Evolutionary conservation across 208 protist genomes (phyloP).

Genomic region (Leishmania arabica): DNA sequence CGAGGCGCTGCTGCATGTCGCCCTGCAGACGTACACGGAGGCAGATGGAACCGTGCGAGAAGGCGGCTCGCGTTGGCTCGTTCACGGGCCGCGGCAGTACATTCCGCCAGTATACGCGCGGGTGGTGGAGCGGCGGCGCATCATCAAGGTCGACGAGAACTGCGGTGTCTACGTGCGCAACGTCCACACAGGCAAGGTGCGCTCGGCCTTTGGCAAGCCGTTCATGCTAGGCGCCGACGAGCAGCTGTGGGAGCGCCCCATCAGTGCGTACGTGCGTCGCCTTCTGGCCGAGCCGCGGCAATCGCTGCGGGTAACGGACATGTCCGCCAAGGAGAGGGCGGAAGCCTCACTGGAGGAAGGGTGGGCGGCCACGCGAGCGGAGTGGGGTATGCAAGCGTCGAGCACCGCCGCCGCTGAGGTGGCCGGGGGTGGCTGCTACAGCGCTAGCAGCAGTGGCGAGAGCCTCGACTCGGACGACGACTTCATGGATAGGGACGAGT

Average conservation of each 20-base stretch:
- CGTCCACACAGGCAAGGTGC: conserved; percentile 74
- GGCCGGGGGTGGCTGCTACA: not conserved
- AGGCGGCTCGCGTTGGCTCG: conserved; percentile 91
- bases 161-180: conserved; percentile 97
- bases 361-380: not conserved
- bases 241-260: conserved; percentile 80
- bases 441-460: not conserved
- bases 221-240: conserved; percentile 76
- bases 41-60: conserved; percentile 12
- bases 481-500: not conserved
- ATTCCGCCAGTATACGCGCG: conserved; percentile 92
- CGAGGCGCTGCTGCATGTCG: conserved; percentile 28
- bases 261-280: conserved; percentile 49
- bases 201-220: conserved; percentile 48
- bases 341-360: conserved; percentile 23
- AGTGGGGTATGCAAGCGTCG: not conserved
- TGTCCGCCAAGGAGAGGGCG: conserved; percentile 19
- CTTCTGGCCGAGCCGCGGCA: conserved; percentile 52
- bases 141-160: conserved; percentile 93
- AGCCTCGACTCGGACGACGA: not conserved
- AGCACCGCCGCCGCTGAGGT: not conserved
- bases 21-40: conserved; percentile 27
- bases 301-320: conserved; percentile 42
- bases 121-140: conserved; percentile 86
- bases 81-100: conserved; percentile 92